Evolutionary conservation across 2,329 filamentous ascomycete species (phyloP).

Genomic region (Botrytis deweyae): DNA sequence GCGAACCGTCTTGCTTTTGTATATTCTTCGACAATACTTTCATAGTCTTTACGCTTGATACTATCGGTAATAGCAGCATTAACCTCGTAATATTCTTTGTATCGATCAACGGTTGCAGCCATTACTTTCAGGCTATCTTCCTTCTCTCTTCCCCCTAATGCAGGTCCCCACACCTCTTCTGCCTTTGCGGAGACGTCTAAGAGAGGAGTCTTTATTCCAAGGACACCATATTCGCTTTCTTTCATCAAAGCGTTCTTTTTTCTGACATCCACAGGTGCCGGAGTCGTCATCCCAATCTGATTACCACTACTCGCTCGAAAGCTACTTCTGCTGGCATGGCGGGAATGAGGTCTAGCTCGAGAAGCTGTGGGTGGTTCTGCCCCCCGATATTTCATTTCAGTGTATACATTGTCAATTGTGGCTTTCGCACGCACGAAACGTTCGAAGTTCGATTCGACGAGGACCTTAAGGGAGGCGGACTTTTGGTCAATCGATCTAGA

Average conservation of each 20-base stretch:
- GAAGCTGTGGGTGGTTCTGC: conserved; percentile 50
- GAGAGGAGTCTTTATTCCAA: conserved; percentile 84
- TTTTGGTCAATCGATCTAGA: conserved; percentile 96
- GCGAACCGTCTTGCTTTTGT: conserved; percentile 77
- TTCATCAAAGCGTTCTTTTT: conserved; percentile 91
- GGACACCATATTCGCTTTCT: conserved; percentile 86
- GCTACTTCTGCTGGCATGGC: conserved; percentile 41
- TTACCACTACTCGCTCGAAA: conserved; percentile 43
- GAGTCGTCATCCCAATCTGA: conserved; percentile 31
- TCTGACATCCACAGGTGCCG: conserved; percentile 50
- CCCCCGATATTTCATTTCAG: conserved; percentile 84
- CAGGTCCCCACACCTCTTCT: conserved; percentile 96
- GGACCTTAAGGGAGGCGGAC: conserved; percentile 89
- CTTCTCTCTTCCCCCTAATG: conserved; percentile 84
- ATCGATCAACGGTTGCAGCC: conserved; percentile 71
- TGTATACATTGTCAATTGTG: conserved; percentile 98
- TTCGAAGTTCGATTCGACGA: conserved; percentile 98
- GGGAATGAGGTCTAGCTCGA: conserved; percentile 40
- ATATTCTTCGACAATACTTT: conserved; percentile 83
- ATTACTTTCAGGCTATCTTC: conserved; percentile 83
- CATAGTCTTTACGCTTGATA: conserved; percentile 89
- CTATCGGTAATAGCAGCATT: conserved; percentile 75
- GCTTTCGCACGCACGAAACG: conserved; percentile 96
- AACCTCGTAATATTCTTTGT: conserved; percentile 79
- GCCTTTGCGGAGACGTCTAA: conserved; percentile 90